phyloP scores from a whole-genome alignment of 164 flowering plant genomes.

The Tetracentron sinense region DNA sequence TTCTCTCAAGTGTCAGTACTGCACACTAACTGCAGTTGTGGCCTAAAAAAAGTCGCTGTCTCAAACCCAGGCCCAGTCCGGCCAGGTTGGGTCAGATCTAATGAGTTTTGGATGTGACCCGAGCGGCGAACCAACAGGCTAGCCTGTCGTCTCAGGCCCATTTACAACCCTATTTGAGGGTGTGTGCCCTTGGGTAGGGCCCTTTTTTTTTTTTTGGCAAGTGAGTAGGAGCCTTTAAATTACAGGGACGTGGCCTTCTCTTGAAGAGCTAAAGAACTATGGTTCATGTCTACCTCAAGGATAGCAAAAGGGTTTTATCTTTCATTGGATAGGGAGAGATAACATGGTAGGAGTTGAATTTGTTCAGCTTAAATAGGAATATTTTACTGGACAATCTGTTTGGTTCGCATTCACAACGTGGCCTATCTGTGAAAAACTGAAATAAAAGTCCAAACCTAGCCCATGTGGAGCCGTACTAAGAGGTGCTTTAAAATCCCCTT shows the following conservation, averaged over 20 bases:
- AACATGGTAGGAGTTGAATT: conserved; percentile 19
- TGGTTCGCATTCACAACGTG: conserved; percentile 10
- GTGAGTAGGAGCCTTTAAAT: not conserved
- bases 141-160: no score
- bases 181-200: not conserved
- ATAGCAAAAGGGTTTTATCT: not conserved
- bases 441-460: no score
- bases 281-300: conserved; percentile 19
- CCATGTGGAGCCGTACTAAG: no score
- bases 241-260: conserved; percentile 3
- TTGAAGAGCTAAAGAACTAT: conserved; percentile 12
- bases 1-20: no score
- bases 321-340: conserved; percentile 1
- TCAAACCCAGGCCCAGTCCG: no score
- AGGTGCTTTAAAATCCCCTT: no score
- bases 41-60: no score
- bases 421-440: not conserved
- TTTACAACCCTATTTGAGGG: not conserved
- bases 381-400: conserved; percentile 2
- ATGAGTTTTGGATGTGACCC: no score
- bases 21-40: no score
- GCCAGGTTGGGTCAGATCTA: no score
- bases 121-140: no score
- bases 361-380: conserved; percentile 26
- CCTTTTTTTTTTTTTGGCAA: no score